Evolutionary conservation across 1,139 yeast species (phyloP).

Genomic region (Pichia sorboxylosa): DNA sequence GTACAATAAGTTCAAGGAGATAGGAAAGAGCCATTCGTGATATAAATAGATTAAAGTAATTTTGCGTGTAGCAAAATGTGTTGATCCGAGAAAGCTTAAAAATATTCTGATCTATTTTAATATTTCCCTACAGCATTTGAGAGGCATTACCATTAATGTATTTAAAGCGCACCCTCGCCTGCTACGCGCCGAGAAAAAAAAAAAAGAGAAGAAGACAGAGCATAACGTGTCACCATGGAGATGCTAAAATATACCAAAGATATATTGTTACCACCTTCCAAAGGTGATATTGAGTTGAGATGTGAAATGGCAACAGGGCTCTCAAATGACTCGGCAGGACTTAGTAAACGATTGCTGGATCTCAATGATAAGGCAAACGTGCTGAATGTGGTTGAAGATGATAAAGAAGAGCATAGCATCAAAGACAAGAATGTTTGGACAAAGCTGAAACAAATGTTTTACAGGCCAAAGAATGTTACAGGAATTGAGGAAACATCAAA

Average conservation of each 20-base stretch:
- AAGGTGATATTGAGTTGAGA: constrained; percentile 5
- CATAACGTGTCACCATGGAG: too few relatives aligned
- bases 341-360: not conserved
- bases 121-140: too few relatives aligned
- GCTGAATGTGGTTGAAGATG: not conserved
- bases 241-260: not conserved
- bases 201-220: constrained; percentile 11
- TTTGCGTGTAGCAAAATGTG: too few relatives aligned
- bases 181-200: too few relatives aligned
- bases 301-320: constrained; percentile 1
- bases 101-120: too few relatives aligned
- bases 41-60: too few relatives aligned
- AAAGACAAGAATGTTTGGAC: not conserved
- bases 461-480: constrained; percentile 1
- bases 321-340: not conserved
- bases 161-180: too few relatives aligned
- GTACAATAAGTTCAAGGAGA: too few relatives aligned
- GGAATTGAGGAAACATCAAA: constrained; percentile 4
- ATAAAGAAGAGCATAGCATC: not conserved
- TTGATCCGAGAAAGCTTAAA: too few relatives aligned
- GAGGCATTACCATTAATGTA: too few relatives aligned
- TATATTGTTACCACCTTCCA: constrained; percentile 3
- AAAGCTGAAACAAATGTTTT: constrained; percentile 1
- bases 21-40: too few relatives aligned
- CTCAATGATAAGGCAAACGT: not conserved